Evolutionary conservation across 2,329 filamentous ascomycete genomes (phyloP).

Genomic region (Ophiostoma sp.): DNA sequence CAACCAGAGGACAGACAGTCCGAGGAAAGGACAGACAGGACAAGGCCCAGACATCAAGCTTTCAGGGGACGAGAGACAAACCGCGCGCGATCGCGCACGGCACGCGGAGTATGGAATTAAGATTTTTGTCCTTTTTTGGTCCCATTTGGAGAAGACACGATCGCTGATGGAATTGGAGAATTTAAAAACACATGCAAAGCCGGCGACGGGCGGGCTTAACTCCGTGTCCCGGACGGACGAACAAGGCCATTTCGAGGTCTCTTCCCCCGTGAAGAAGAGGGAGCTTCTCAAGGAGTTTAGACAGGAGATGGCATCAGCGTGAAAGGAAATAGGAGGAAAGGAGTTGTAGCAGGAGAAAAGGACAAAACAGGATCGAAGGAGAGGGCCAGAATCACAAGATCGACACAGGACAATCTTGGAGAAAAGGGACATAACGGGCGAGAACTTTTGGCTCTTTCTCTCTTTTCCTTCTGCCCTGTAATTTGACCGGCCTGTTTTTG

Average conservation of each 20-base stretch:
- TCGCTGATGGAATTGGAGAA: not conserved
- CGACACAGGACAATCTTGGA: not conserved
- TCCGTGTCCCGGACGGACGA: constrained; percentile 17
- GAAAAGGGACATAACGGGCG: constrained; percentile 1
- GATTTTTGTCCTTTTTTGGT: not conserved
- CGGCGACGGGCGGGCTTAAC: constrained; percentile 16
- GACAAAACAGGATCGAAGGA: not conserved
- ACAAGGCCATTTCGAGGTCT: not conserved
- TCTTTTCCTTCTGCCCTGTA: not conserved
- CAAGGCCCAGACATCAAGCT: not conserved
- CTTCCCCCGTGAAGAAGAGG: not conserved
- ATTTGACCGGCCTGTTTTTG: not conserved
- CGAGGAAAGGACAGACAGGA: not conserved
- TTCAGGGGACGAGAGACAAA: not conserved
- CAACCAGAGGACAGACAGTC: not conserved
- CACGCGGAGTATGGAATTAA: constrained; percentile 15
- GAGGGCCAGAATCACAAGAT: not conserved
- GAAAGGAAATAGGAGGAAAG: not conserved
- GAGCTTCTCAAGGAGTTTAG: not conserved
- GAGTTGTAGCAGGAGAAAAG: not conserved
- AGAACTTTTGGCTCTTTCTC: not conserved
- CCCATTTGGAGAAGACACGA: not conserved
- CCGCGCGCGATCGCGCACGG: not conserved
- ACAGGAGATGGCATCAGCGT: not conserved
- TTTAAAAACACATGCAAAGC: not conserved